Evolutionary conservation across 1,139 yeast genomes (phyloP), one percentile per base, ranked within the genome.

Genomic region (Pneumocystis wakefieldiae): DNA sequence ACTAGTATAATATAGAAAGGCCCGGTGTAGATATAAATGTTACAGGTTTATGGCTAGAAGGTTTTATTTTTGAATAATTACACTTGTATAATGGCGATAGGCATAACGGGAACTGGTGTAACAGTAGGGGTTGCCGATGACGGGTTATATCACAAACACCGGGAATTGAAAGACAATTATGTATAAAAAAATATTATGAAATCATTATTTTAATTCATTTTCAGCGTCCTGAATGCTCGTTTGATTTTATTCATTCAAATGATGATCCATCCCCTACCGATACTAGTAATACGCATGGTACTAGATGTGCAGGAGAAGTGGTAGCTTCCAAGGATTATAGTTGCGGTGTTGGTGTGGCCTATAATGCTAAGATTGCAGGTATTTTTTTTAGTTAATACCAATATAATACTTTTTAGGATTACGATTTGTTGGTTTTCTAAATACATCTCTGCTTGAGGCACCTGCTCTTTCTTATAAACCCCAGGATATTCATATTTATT

Each of bases 271-370:
- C 81, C 67, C 99, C 98, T 8, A 77, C 84, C 66, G 77, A 91
- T 59, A 74, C 69, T n/a, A 95, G 87, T 73, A 98, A 94, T 72
- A 83, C 84, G 69, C 99, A 94, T 73, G 99, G 99, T 2, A 94
- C 99, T 0, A 79, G 99, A 69, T 94, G 99, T 77, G 98, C 98
- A 1, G 98, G 97, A 41, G 98, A 94, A 74, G 87, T 94, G 64
- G 97, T 97, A 0, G 95, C 85, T 1, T 91, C 83, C 64, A 76
- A 77, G 62, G 92, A 94, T 73, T 87, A 84, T 57, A 84, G 79
- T 28, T 94, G 99, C 76, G 98, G 98, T 42, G 80, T 94, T 4
- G 99, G 99, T 57, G 95, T 91, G 8, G 97, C 97, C 0, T 91
- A 82, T 71, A 83, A 83, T 62, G 84, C 96, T 3, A 83, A 85